These are phyloP conservation scores for Pythium grandisporangium DNA, from an alignment of 352 stramenopile species.

Conservation along the genomic window DNA sequence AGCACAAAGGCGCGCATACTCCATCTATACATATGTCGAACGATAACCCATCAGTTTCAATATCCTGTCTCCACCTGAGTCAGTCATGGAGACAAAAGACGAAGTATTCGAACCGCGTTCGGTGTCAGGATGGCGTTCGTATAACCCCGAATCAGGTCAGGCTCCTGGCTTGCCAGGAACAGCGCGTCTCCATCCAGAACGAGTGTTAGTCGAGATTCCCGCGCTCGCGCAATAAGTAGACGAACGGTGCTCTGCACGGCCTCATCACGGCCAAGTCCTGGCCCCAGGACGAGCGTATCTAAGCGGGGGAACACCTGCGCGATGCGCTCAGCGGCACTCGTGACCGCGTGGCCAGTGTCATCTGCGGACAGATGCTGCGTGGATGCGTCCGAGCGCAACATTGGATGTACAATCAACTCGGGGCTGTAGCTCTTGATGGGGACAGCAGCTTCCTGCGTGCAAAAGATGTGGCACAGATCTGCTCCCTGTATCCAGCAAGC, in stretches of 20 bases:
- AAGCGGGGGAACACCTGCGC: slow-evolving; percentile 49
- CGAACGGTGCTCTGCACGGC: slow-evolving; percentile 76
- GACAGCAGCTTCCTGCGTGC: slow-evolving; percentile 87
- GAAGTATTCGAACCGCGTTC: slow-evolving; percentile 56
- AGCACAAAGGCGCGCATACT: slow-evolving; percentile 70
- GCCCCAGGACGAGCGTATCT: slow-evolving; percentile 85
- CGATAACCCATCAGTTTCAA: too few species aligned
- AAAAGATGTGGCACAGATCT: slow-evolving; percentile 95
- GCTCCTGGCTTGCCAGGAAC: slow-evolving; percentile 80
- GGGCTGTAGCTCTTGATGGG: slow-evolving; percentile 98
- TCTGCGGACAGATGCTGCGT: background rate
- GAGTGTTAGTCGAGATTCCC: slow-evolving; percentile 63
- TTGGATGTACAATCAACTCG: slow-evolving; percentile 92
- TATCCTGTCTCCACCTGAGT: background rate
- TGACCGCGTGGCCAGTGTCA: slow-evolving; percentile 13
- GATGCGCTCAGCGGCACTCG: slow-evolving; percentile 35
- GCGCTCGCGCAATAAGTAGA: slow-evolving; percentile 65
- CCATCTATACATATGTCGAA: slow-evolving; percentile 63
- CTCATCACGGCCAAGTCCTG: slow-evolving; percentile 88
- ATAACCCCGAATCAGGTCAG: slow-evolving; percentile 52
- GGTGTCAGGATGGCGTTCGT: slow-evolving; percentile 89
- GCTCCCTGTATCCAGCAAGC: slow-evolving; percentile 45
- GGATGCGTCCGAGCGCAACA: slow-evolving; percentile 51
- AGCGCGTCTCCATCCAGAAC: slow-evolving; percentile 95
- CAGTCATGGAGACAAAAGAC: background rate